Base-by-base conservation (phyloP, 2,329 filamentous ascomycete genomes). In the Amauroascus verrucosus region DNA sequence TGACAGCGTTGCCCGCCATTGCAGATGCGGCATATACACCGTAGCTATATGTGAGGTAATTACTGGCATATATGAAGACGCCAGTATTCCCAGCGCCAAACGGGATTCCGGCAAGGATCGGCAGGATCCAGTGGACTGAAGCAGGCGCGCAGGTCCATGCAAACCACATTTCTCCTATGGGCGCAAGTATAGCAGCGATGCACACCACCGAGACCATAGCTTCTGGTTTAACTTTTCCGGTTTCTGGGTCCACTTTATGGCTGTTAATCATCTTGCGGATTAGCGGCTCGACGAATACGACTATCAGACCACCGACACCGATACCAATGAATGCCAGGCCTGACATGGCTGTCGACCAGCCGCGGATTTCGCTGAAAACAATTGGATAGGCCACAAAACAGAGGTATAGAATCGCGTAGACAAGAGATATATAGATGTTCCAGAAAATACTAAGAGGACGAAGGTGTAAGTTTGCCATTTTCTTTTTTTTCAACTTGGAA, bases 381-480 rank as follows among this genome's bases (percentile, higher is more conserved):
- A 94, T 85, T 0, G 89, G 89, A 66, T 94, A 94, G 11, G 87
- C 88, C 14, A 94, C 84, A 71, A 95, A 95, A 69, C 88, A 94
- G 30, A 95, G 81, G 63, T 93, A 93, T 1, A 96, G 75, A 38
- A 95, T 88, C 16, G 83, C 86, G 66, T 95, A 95, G 33, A 95
- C 81, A 37, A 95, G 73, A 0, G 86, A 79, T 58, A 85, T 80
- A 60, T 85, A 85, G 32, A 82, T 66, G 62, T 85, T 79, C 82
- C 82, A 91, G 65, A 82, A 83, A 28, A 90, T 85, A 72, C 83
- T 85, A 54, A 18, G 53, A 20, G n/a, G 41, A 28, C 3, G 24
- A 30, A 30, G 5, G 13, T 30, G 32, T 49, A 16, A 53, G 46
- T 38, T 24, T 41, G 6, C 26, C 6, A 2, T 18, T 8, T 0